Base-by-base conservation (phyloP, 768 basidiomycete species). In the Auricularia auricula-judae region DNA sequence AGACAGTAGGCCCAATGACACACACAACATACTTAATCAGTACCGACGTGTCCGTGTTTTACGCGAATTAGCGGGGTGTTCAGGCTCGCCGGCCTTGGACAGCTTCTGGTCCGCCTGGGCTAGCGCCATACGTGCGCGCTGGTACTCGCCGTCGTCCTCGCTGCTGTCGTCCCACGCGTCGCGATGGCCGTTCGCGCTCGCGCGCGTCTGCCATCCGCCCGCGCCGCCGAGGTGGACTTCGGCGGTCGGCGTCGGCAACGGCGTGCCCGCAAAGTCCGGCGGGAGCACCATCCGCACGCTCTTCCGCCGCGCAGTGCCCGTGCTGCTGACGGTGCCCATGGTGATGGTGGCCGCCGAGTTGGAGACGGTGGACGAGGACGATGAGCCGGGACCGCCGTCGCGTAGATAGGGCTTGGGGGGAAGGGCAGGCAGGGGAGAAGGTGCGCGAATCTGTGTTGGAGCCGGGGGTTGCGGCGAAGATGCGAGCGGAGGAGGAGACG, bases 271-370 rank as follows among this genome's bases (percentile, higher is more conserved):
- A 72, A 87, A 90, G 39, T 87, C 89, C 10, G 91, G 91, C 54
- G 85, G 81, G 43, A 91, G 73, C 35, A 87, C 89, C 62, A 93
- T 86, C 5, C 91, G 78, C 39, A 93, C 91, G 69, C 88, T 90
- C 75, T 92, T 92, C 42, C 80, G 71, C 11, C 82, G 73, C 1
- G 68, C 62, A 12, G 23, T 63, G n/a, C 64, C 69, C 70, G 51
- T 62, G 65, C 21, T 70, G 65, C 23, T 67, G 66, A 12, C 69
- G 65, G 8, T 66, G 62, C 36, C 67, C 64, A 2, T 67, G 64
- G 10, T 42, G 69, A 61, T 42, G 35, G 39, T 39, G 0, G 33
- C 64, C 21, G 3, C 21, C n/a, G 36, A 8, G 44, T 21, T 29
- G 39, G 44, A 51, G 63, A 53, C 18, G 7, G 44, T 36, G 47